Conservation (phyloP, 2,329 filamentous ascomycete genomes). For the Coniochaeta sp. region DNA sequence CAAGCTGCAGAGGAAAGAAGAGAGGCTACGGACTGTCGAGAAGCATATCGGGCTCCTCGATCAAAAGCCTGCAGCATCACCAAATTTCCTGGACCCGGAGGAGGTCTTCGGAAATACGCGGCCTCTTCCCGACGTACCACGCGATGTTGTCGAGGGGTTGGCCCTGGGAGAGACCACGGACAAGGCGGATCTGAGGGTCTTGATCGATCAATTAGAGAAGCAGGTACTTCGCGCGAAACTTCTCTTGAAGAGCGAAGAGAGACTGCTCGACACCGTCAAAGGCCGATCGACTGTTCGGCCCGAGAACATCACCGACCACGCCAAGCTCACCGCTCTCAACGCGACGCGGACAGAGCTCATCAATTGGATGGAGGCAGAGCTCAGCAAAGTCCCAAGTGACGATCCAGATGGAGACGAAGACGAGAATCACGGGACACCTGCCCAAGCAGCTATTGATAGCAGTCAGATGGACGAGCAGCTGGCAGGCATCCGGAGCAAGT, state of each 20-base stretch:
- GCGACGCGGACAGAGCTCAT: slow-evolving; percentile 54
- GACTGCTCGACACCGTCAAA: slow-evolving; percentile 41
- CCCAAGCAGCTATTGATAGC: slow-evolving; percentile 5
- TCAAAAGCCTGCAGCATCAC: slow-evolving; percentile 43
- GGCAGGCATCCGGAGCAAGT: slow-evolving; percentile 44
- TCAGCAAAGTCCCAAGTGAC: slow-evolving; percentile 40
- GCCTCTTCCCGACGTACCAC: slow-evolving; percentile 43
- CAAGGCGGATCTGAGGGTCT: slow-evolving; percentile 35
- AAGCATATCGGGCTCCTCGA: slow-evolving; percentile 42
- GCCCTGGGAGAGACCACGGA: slow-evolving; percentile 29
- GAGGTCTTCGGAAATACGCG: slow-evolving; percentile 36
- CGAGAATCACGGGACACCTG: too few species aligned
- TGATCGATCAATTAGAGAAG: slow-evolving; percentile 48
- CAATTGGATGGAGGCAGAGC: slow-evolving; percentile 56
- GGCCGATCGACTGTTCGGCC: slow-evolving; percentile 27
- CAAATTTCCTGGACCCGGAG: slow-evolving; percentile 41
- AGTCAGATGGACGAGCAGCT: slow-evolving; percentile 31
- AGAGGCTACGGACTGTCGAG: slow-evolving; percentile 41
- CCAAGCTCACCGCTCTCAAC: slow-evolving; percentile 46
- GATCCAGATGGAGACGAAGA: slow-evolving; percentile 9
- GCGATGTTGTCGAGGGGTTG: slow-evolving; percentile 42
- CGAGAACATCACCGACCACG: slow-evolving; percentile 23
- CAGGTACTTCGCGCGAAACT: slow-evolving; percentile 52
- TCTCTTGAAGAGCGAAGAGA: slow-evolving; percentile 48
- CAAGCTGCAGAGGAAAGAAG: slow-evolving; percentile 43